Base-by-base conservation (phyloP, 805 yeast species). In the Lachancea cidri region DNA sequence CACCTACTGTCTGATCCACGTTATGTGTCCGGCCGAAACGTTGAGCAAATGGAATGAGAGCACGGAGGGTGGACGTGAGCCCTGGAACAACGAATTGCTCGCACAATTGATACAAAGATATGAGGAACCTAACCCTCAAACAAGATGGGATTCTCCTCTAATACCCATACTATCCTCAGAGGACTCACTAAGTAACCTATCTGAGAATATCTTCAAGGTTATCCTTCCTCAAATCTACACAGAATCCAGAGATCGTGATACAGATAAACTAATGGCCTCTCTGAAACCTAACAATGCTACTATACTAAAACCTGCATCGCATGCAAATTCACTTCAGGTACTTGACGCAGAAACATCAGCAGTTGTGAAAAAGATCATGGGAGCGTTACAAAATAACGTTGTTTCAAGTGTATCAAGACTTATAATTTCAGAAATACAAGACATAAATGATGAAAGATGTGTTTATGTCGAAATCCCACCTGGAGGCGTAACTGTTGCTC, bases 91-190 rank as follows among this genome's bases (percentile, higher is more conserved):
- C 1, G 79, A 76, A 25, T 62, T 86, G 19, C 66, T 88, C 30
- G 71, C 72, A 13, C 89, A 83, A 39, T 66, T 91, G 43, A 73
- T 78, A 3, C 84, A 88, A 78, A 65, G 98, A 44, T 93, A 81
- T 57, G 98, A 93, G 63, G 98, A 93, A 59, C 98, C 98, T 0
- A 83, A 86, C 57, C 79, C 80, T 24, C 76, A 77, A 54, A 77
- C 82, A 19, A 67, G 96, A 45, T 93, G 98, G 98, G 98, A 93
- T 57, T 79, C 95, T 3, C 98, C 98, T 4, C 66, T 91, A 46
- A 81, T 88, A 56, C 78, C 86, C 0, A 63, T 89, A 1, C 74
- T 79, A 3, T 45, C 62, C 5, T 48, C 54, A 2, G 53, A 57
- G 30, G 67, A 63, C 44, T 29, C 73, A 68, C 53, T 53, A 14